These are phyloP conservation scores for Crucibulum laeve DNA, from an alignment of 768 basidiomycete genomes.

Conservation along the genomic window DNA sequence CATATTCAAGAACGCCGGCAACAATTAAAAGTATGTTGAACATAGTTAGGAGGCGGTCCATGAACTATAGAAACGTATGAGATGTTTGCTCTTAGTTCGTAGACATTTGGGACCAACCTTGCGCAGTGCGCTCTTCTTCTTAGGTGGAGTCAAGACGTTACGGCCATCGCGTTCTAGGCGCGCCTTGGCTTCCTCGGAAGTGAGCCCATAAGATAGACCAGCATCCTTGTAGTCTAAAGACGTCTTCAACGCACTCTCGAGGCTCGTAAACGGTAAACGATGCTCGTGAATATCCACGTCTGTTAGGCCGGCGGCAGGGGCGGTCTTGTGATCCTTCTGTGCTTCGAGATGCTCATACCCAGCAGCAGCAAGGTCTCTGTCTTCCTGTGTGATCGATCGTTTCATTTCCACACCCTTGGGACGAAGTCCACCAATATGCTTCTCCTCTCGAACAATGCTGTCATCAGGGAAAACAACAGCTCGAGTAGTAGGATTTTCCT, in stretches of 20 bases:
- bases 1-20: constrained; percentile 63
- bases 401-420: constrained; percentile 58
- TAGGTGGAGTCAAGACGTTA: constrained; percentile 63
- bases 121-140: constrained; percentile 59
- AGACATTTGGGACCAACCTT: constrained; percentile 37
- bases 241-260: constrained; percentile 40
- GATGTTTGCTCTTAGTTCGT: background rate
- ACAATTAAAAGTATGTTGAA: constrained; percentile 68
- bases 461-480: constrained; percentile 50
- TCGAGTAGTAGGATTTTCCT: constrained; percentile 31
- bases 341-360: constrained; percentile 59
- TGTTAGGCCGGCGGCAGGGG: constrained; percentile 21
- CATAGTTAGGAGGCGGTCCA: constrained; percentile 58
- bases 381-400: constrained; percentile 61
- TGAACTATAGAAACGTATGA: constrained; percentile 36
- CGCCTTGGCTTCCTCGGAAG: constrained; percentile 43
- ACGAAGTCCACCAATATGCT: constrained; percentile 25
- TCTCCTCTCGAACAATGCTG: constrained; percentile 32
- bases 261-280: constrained; percentile 32
- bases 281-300: constrained; percentile 61
- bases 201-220: constrained; percentile 44
- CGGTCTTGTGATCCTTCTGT: constrained; percentile 31
- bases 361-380: constrained; percentile 62
- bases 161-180: constrained; percentile 55
- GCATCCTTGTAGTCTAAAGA: constrained; percentile 52